Base-by-base conservation (phyloP, 179 eudicot species). In the Dionaea muscipula region DNA sequence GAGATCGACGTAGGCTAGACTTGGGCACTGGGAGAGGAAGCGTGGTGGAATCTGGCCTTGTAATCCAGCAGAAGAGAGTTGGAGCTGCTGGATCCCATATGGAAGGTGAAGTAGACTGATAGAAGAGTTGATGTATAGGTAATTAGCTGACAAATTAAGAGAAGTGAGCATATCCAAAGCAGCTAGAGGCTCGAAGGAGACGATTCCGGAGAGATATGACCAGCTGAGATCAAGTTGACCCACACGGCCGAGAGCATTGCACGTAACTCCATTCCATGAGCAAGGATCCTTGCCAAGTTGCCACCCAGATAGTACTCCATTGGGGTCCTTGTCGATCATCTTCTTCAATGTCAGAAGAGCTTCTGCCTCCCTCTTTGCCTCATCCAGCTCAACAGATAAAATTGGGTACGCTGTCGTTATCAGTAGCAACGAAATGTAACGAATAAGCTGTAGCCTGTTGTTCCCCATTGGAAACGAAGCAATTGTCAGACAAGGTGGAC, bases 341-440 rank as follows among this genome's bases (percentile, higher is more conserved):
- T 80, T 87, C 76, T 87, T 91, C 69, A 91, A 91, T 13, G 68
- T 31, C 4, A 82, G 19, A 17, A 91, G 74, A 3, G 91, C 71
- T 56, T 63, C 75, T 0, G 81, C 78, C 25, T 91, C 98, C 10
- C 80, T 82, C 51, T 79, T 75, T 13, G 52, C 35, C 3, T 47
- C 41, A 9, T 28, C 56, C 35, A 60, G 63, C 23, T 50, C 66
- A 6, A 57, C 66, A 22, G 64, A 55, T 6, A 46, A 43, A 57
- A 61, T 51, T 1, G 78, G 39, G 10, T 57, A 28, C 5, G 70
- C 26, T 1, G 61, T 21, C n/a, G 60, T 41, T 33, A 56, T 46
- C 4, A 69, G 51, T 38, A 64, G 7, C 16, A 60, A 47, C 19
- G 55, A 21, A 69, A 60, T 22, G 48, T 43, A 37, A 50, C 61